Percentiles rank a stretch among this genome's conserved stretches.
phyloP scores from a whole-genome alignment of 257 asterid genomes.

The Gentiana macrophylla region DNA sequence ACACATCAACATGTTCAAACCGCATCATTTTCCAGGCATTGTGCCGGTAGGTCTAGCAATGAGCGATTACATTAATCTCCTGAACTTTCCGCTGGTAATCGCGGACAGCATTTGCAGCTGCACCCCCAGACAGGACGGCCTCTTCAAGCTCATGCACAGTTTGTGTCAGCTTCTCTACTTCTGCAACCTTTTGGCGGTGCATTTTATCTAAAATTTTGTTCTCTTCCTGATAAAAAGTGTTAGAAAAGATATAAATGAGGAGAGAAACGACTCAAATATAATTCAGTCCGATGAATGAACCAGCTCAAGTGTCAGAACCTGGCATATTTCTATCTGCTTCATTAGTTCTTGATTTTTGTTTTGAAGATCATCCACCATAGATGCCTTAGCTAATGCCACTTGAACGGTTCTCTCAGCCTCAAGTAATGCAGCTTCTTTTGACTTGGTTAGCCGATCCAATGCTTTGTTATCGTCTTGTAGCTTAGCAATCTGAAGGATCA shows the following conservation, averaged over 20 bases:
- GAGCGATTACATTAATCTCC: constrained; percentile 78
- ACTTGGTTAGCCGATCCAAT: constrained; percentile 86
- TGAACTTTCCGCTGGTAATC: constrained; percentile 98
- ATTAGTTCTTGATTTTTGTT: constrained; percentile 94
- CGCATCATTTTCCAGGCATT: constrained; percentile 6
- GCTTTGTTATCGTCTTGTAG: constrained; percentile 98
- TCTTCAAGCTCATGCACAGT: constrained; percentile 98
- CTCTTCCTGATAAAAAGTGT: constrained; percentile 60
- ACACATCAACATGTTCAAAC: constrained; percentile 2
- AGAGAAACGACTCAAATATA: neutral
- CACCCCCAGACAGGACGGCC: constrained; percentile 98
- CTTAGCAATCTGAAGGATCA: constrained; percentile 62
- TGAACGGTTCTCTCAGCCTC: constrained; percentile 97
- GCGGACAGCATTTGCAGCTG: constrained; percentile 98
- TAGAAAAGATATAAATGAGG: constrained; percentile 1
- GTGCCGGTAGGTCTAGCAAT: neutral
- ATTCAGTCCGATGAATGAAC: constrained; percentile 3
- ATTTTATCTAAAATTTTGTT: constrained; percentile 86
- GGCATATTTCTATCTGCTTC: constrained; percentile 98
- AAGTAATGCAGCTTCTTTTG: constrained; percentile 95
- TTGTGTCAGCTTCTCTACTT: constrained; percentile 95
- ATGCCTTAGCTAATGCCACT: constrained; percentile 86
- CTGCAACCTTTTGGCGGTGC: constrained; percentile 96
- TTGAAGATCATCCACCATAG: constrained; percentile 98
- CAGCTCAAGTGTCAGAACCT: constrained; percentile 29